Percentiles rank a stretch among this genome's conserved stretches.
These are phyloP conservation scores for Stachybotrys elegans DNA, from an alignment of 2,329 filamentous ascomycete genomes.

Conservation along the genomic window DNA sequence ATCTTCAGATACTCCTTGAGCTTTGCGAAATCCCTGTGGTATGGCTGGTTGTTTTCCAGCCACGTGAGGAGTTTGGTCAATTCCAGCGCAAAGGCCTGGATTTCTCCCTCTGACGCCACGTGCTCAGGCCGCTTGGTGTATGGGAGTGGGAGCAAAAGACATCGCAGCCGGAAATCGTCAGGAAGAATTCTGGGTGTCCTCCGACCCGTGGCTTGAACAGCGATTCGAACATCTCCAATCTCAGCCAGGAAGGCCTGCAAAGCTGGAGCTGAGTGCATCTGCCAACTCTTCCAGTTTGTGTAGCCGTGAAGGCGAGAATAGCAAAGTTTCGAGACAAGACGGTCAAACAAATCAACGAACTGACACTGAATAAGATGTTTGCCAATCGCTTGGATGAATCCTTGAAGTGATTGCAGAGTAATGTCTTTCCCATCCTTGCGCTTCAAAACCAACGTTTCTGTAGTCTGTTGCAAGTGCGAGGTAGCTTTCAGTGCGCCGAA, in stretches of 20 bases:
- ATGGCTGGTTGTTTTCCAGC: conserved; percentile 13
- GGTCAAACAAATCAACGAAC: background rate
- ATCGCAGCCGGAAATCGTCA: conserved; percentile 10
- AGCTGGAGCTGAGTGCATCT: conserved; percentile 15
- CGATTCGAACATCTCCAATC: conserved; percentile 8
- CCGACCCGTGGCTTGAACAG: background rate
- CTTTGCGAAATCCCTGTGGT: conserved; percentile 15
- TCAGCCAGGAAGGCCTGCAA: conserved; percentile 10
- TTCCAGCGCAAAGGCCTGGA: conserved; percentile 4
- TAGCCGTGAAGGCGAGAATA: conserved; percentile 1
- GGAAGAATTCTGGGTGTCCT: conserved; percentile 7
- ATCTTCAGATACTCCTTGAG: conserved; percentile 8
- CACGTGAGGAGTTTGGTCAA: conserved; percentile 9
- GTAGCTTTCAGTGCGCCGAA: conserved; percentile 7
- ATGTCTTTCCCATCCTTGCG: conserved; percentile 5
- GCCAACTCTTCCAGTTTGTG: conserved; percentile 11
- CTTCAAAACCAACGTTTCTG: conserved; percentile 3
- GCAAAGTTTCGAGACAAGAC: background rate
- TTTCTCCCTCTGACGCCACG: background rate
- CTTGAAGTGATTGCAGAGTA: conserved; percentile 3
- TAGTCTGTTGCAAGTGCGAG: conserved; percentile 2
- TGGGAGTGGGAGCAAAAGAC: conserved; percentile 12
- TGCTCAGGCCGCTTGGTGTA: background rate
- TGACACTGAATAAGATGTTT: conserved; percentile 7
- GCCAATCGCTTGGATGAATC: conserved; percentile 3